phyloP scores from a whole-genome alignment of 805 yeast genomes.

The Barnettozyma siamensis region DNA sequence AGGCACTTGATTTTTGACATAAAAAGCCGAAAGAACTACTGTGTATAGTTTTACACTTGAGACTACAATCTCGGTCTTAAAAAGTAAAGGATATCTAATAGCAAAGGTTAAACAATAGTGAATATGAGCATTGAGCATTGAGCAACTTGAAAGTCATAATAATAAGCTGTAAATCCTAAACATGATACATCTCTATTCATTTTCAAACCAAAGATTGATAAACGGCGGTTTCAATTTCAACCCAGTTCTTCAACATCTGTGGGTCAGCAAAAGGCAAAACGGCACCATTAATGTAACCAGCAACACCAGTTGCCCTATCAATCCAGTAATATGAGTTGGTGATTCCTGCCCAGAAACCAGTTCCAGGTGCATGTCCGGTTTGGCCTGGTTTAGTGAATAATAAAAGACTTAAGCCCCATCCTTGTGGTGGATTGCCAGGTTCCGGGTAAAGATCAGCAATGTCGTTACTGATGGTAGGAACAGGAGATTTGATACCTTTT shows the following conservation, averaged over 20 bases:
- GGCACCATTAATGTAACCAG: constrained; percentile 35
- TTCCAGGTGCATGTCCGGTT: constrained; percentile 33
- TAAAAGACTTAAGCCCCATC: constrained; percentile 30
- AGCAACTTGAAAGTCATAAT: too few relatives aligned
- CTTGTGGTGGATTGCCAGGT: constrained; percentile 22
- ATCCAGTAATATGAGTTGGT: constrained; percentile 37
- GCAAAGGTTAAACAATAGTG: too few relatives aligned
- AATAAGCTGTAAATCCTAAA: too few relatives aligned
- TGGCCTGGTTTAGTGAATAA: constrained; percentile 23
- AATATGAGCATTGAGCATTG: too few relatives aligned
- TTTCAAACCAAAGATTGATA: constrained; percentile 6
- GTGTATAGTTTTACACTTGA: neutral
- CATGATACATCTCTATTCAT: too few relatives aligned
- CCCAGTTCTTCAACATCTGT: constrained; percentile 15
- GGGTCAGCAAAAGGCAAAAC: constrained; percentile 32
- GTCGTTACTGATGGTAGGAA: constrained; percentile 21
- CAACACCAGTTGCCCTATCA: constrained; percentile 33
- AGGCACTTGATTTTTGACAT: neutral
- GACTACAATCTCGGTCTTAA: too few relatives aligned
- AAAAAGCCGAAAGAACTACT: too few relatives aligned
- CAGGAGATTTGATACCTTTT: neutral
- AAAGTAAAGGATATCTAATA: too few relatives aligned
- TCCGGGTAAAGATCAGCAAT: constrained; percentile 28
- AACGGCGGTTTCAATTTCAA: constrained; percentile 16
- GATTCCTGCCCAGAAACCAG: constrained; percentile 37